Evolutionary conservation across 108 stramenopile species (phyloP).

Genomic region (Epithemia pelagica): DNA sequence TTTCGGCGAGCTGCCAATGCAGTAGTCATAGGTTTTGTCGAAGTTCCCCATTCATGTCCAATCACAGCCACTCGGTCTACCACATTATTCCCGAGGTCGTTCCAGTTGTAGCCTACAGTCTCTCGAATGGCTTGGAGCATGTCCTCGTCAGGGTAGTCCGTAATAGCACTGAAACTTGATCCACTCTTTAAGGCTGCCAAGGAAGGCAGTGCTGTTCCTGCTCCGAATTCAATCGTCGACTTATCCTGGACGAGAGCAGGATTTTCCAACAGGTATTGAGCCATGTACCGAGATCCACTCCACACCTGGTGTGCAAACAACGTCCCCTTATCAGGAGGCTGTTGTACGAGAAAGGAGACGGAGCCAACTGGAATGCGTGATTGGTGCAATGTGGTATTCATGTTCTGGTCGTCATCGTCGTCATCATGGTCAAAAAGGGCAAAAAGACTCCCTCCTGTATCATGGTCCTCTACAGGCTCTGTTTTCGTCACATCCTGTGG

Average conservation of each 20-base stretch:
- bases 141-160: constrained; percentile 1
- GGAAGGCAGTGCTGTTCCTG: constrained; percentile 1
- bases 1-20: neutral
- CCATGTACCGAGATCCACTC: neutral
- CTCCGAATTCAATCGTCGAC: constrained; percentile 1
- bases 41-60: constrained; percentile 9
- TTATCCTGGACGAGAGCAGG: neutral
- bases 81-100: neutral
- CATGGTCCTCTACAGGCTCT: too few species aligned
- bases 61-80: neutral
- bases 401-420: neutral
- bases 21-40: neutral
- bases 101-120: neutral
- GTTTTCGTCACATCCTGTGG: too few species aligned
- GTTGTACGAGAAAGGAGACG: neutral
- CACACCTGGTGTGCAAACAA: constrained; percentile 1
- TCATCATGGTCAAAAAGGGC: too few species aligned
- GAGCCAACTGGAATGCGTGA: too few species aligned
- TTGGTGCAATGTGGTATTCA: too few species aligned
- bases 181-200: neutral
- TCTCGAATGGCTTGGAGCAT: constrained; percentile 2
- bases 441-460: too few species aligned
- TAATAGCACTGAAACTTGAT: neutral
- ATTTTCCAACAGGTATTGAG: neutral
- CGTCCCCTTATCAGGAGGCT: constrained; percentile 1